A percentile compares a stretch with the other conserved stretches of the same genome.
These are phyloP conservation scores for Metarhizium guizhouense DNA, from an alignment of 2,329 filamentous ascomycete species.

Conservation along the genomic window DNA sequence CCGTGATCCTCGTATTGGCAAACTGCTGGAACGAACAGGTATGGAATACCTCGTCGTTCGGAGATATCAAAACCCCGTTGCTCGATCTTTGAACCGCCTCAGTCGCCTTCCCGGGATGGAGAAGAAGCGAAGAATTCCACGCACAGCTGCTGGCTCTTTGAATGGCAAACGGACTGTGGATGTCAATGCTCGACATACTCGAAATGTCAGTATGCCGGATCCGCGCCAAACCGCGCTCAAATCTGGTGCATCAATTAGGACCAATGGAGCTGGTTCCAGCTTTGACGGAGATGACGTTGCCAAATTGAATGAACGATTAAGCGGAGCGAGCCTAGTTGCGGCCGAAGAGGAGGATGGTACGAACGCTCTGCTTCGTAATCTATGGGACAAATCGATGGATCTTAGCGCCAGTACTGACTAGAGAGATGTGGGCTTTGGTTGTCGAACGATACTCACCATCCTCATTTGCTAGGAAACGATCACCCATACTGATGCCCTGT, in stretches of 20 bases:
- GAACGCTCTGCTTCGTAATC: constrained; percentile 41
- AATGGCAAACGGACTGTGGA: constrained; percentile 27
- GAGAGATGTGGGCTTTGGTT: neutral
- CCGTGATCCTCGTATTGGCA: constrained; percentile 53
- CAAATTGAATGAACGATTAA: constrained; percentile 33
- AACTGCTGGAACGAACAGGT: constrained; percentile 59
- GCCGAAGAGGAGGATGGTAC: constrained; percentile 43
- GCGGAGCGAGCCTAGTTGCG: constrained; percentile 40
- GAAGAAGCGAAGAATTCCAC: constrained; percentile 40
- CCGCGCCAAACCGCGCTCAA: constrained; percentile 21
- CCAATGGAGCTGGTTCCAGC: constrained; percentile 32
- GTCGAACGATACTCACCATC: too few species aligned
- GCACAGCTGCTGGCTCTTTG: constrained; percentile 26
- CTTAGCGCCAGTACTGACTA: constrained; percentile 39
- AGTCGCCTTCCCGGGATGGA: constrained; percentile 40
- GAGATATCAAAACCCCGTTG: constrained; percentile 62
- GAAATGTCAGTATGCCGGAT: constrained; percentile 30
- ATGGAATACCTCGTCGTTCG: constrained; percentile 69
- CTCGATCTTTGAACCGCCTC: constrained; percentile 45
- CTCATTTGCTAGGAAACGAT: too few species aligned
- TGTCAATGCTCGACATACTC: constrained; percentile 23
- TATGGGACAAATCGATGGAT: constrained; percentile 55
- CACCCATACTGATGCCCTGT: neutral
- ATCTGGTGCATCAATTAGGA: constrained; percentile 26
- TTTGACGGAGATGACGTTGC: constrained; percentile 36